phyloP scores from a whole-genome alignment of 768 basidiomycete genomes.

The Ramaria sp. region DNA sequence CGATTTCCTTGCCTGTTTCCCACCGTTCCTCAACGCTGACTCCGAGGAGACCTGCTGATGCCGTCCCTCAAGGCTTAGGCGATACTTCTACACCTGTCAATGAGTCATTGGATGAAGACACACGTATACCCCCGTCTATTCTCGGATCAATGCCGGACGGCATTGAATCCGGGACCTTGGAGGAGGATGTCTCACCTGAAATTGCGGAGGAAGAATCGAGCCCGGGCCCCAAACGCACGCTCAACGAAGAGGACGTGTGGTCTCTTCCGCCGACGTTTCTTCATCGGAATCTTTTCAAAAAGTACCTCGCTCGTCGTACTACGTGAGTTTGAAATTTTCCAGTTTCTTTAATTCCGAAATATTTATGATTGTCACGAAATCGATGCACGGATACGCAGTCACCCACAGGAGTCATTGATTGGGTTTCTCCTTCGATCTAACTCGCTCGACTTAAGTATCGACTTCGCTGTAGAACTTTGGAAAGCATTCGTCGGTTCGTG shows the following conservation, averaged over 20 bases:
- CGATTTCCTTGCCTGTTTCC: neutral
- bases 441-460: constrained; percentile 57
- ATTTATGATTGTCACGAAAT: too few species aligned
- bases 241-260: constrained; percentile 45
- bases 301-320: constrained; percentile 23
- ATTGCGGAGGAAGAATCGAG: neutral
- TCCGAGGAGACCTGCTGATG: neutral
- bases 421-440: constrained; percentile 56
- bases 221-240: constrained; percentile 24
- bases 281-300: constrained; percentile 57
- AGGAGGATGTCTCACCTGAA: neutral
- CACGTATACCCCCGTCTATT: neutral
- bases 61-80: neutral
- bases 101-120: neutral
- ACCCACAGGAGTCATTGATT: constrained; percentile 47
- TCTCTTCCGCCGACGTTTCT: constrained; percentile 54
- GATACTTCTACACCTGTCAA: neutral
- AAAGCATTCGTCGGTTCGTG: constrained; percentile 40
- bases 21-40: neutral
- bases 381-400: constrained; percentile 19
- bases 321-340: neutral
- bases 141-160: neutral
- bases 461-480: constrained; percentile 49
- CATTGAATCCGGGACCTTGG: neutral
- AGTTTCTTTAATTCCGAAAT: neutral